Base-by-base conservation (phyloP, 2,329 filamentous ascomycete species). In the Venturia nashicola region DNA sequence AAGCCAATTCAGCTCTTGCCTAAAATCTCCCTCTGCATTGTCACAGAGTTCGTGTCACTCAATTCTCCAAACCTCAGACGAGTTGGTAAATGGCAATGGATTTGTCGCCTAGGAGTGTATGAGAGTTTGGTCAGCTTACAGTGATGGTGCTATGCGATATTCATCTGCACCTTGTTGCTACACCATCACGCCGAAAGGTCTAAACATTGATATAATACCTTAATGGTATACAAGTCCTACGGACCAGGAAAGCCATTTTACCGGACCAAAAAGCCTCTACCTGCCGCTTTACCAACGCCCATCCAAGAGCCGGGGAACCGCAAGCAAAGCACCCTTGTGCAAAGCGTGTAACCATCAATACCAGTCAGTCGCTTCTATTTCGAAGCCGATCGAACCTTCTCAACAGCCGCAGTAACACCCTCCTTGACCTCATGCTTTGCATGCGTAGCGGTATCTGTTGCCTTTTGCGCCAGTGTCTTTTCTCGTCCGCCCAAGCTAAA, bases 401-500 rank as follows among this genome's bases (percentile, higher is more conserved):
- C 61, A 2, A 62, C 43, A 11, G 54, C 40, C 63, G 67, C 69
- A 60, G 70, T 69, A 54, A 67, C 69, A 61, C 67, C 68, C 54
- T 70, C 69, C 67, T 70, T 69, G 42, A 70, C 67, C 61, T 69
- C 68, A 57, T 69, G 68, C 59, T 69, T 72, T 43, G 69, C 71
- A 59, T 74, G 69, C 44, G 67, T 67, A n/a, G 68, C 69, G 61
- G 68, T 69, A 44, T 64, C 65, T 61, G 70, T 67, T 40, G 68
- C 65, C 72, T 74, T 72, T 18, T 70, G 66, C 66, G 72, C 70
- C 60, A 75, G 59, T 39, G 68, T 66, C 69, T 75, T 71, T 64
- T 81, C 78, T 67, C 73, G 68, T 39, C 79, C 79, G 23, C 79
- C 79, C 67, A 78, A 73, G 51, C 70, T 72, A 64, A 9, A 32